Evolutionary conservation across 2,329 filamentous ascomycete genomes (phyloP).

Genomic region (Coniochaeta hoffmannii): DNA sequence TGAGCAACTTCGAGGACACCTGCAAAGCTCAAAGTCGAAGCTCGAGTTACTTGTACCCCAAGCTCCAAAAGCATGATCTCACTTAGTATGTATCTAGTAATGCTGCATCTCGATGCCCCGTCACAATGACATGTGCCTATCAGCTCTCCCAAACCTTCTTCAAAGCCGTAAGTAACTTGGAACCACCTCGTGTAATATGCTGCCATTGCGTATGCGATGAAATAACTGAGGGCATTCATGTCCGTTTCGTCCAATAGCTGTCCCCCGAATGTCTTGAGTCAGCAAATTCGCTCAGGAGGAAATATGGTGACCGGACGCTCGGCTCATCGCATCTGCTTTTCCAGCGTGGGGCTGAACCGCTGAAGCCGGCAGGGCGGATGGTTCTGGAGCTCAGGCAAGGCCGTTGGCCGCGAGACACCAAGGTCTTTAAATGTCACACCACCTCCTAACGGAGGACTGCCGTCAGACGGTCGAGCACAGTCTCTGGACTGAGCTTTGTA

Average conservation of each 20-base stretch:
- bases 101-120: not conserved
- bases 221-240: not conserved
- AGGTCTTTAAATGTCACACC: not conserved
- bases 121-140: slow-evolving; percentile 1
- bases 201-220: not conserved
- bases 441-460: not conserved
- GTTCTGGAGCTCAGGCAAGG: not conserved
- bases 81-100: not conserved
- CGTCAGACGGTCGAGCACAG: not conserved
- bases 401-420: not conserved
- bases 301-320: not conserved
- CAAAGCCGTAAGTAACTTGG: not conserved
- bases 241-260: not conserved
- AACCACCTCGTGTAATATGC: not conserved
- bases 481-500: too few relatives aligned
- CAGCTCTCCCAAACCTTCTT: not conserved
- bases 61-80: not conserved
- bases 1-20: too few relatives aligned
- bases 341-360: not conserved
- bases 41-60: not conserved
- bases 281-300: not conserved
- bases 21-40: not conserved
- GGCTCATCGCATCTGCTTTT: slow-evolving; percentile 2
- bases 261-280: not conserved
- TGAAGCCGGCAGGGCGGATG: not conserved